Conservation (phyloP, 164 flowering plant species). For the Aristolochia californica region DNA sequence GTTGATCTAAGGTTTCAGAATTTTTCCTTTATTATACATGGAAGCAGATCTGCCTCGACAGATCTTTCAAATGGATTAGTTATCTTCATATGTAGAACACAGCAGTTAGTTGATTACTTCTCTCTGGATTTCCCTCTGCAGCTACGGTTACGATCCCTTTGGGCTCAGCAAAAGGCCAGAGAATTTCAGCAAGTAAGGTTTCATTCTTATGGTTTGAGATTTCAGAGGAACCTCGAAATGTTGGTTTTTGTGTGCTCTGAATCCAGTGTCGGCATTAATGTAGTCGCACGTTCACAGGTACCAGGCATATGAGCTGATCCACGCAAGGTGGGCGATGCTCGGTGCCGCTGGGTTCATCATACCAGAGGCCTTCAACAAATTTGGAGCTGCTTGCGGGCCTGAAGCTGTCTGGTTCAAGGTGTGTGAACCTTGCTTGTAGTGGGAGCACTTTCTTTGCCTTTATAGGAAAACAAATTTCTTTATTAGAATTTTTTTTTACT, state of each 20-base stretch:
- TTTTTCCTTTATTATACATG: neutral
- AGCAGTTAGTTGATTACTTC: neutral
- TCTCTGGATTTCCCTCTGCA: slow-evolving; percentile 21
- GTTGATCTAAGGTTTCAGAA: neutral
- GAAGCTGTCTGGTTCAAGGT: slow-evolving; percentile 99
- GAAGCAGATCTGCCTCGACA: neutral
- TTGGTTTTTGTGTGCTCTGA: no score
- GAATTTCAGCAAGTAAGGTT: slow-evolving; percentile 76
- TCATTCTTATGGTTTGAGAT: neutral
- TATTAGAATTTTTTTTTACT: no score
- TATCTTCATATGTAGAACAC: neutral
- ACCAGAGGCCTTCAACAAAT: slow-evolving; percentile 99
- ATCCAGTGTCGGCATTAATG: no score
- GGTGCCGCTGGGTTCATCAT: slow-evolving; percentile 96
- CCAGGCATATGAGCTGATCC: slow-evolving; percentile 83
- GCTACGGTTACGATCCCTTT: slow-evolving; percentile 98
- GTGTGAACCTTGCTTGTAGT: neutral
- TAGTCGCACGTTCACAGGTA: slow-evolving; percentile 35
- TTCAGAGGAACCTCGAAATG: no score
- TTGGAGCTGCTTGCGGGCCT: slow-evolving; percentile 94
- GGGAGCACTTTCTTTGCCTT: no score
- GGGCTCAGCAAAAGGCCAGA: slow-evolving; percentile 95
- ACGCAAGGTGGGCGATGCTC: slow-evolving; percentile 97
- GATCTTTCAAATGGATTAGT: neutral
- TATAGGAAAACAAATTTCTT: no score